Conservation (phyloP, 805 yeast species). For the Candida insectalens region DNA sequence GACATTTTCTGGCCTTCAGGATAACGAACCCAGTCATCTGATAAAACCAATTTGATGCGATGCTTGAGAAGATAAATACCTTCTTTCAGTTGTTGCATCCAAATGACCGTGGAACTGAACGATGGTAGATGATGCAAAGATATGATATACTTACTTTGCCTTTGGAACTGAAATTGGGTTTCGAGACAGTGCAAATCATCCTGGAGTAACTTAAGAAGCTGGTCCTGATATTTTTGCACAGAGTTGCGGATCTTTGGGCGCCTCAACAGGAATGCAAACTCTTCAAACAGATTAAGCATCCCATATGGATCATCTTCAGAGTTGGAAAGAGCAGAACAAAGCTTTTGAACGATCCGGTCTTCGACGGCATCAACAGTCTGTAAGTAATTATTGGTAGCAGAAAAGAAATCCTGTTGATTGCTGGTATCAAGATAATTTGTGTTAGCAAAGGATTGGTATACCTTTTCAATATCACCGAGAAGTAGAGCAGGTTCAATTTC, state of each 20-base stretch:
- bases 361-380: constrained; percentile 37
- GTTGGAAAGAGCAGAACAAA: constrained; percentile 26
- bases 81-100: constrained; percentile 42
- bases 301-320: constrained; percentile 31
- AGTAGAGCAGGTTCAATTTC: background rate
- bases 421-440: background rate
- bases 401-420: background rate
- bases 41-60: constrained; percentile 43
- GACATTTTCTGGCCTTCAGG: constrained; percentile 61
- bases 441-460: background rate
- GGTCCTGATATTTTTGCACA: constrained; percentile 48
- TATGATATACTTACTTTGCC: constrained; percentile 24
- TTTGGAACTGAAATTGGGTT: constrained; percentile 22
- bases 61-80: constrained; percentile 32
- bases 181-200: constrained; percentile 36
- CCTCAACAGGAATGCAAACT: constrained; percentile 36
- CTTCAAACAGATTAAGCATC: constrained; percentile 41
- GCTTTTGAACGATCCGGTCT: constrained; percentile 28
- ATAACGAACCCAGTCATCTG: constrained; percentile 50
- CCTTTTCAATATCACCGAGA: background rate
- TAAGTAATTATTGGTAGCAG: constrained; percentile 24
- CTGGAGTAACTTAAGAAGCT: constrained; percentile 38
- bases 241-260: constrained; percentile 50
- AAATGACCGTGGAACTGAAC: constrained; percentile 35
- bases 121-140: constrained; percentile 38